These are phyloP conservation scores for Lactifluus pinguis DNA, from an alignment of 768 basidiomycete species.

Conservation along the genomic window DNA sequence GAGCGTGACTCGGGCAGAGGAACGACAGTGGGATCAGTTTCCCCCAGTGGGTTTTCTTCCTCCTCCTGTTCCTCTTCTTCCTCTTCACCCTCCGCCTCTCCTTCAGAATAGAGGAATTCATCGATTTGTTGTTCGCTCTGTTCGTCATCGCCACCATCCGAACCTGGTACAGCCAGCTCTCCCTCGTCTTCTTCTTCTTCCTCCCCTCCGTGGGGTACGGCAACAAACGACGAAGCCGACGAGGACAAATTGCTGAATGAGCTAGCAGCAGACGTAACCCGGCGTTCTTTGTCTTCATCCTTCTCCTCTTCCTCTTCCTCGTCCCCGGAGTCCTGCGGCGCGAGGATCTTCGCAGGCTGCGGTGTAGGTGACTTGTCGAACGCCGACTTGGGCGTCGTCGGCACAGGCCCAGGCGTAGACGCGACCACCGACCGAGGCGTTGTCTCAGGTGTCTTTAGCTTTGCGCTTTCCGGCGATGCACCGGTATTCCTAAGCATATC, in stretches of 20 bases:
- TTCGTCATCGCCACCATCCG: conserved; percentile 17
- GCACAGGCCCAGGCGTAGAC: background rate
- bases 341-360: background rate
- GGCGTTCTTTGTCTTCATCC: background rate
- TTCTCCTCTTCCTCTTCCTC: background rate
- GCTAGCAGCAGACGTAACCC: conserved; percentile 8
- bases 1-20: conserved; percentile 40
- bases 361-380: conserved; percentile 11
- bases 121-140: conserved; percentile 9
- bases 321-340: background rate
- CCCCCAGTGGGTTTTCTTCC: background rate
- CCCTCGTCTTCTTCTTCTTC: conserved; percentile 7
- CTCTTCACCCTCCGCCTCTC: conserved; percentile 22
- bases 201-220: conserved; percentile 13
- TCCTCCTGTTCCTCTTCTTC: conserved; percentile 23
- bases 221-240: conserved; percentile 16
- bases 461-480: conserved; percentile 3
- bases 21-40: conserved; percentile 19
- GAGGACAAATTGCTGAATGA: conserved; percentile 12
- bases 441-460: conserved; percentile 1
- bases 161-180: background rate
- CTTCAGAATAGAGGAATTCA: conserved; percentile 24
- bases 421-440: background rate
- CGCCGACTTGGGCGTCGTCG: background rate
- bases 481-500: conserved; percentile 43